Percentiles rank a stretch among this genome's conserved stretches.
Conservation (phyloP, 2,329 filamentous ascomycete genomes). For the Daldinia sp. region DNA sequence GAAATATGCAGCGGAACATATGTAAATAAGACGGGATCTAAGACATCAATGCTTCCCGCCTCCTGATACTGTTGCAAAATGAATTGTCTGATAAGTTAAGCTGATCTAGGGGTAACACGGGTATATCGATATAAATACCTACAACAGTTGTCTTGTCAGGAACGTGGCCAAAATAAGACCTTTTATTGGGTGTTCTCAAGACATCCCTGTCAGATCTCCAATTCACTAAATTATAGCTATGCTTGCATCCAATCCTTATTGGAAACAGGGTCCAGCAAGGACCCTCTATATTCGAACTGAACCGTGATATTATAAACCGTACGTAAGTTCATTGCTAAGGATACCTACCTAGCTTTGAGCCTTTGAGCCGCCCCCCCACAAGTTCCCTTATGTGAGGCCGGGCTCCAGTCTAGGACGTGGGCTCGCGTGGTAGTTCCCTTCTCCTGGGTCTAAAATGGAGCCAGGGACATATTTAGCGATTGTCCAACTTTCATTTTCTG, state of each 20-base stretch:
- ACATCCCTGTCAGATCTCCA: constrained; percentile 36
- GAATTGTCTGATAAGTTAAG: constrained; percentile 9
- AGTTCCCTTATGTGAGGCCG: constrained; percentile 33
- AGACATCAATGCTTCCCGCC: constrained; percentile 1
- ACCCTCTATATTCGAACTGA: constrained; percentile 31
- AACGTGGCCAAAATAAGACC: constrained; percentile 29
- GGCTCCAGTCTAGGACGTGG: constrained; percentile 30
- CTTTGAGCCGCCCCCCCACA: constrained; percentile 36
- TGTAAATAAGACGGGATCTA: constrained; percentile 5
- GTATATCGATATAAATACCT: constrained; percentile 26
- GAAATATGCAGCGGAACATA: constrained; percentile 13
- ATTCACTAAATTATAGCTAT: constrained; percentile 27
- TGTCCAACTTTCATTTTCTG: constrained; percentile 42
- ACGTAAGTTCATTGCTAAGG: constrained; percentile 14
- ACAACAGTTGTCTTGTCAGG: constrained; percentile 13
- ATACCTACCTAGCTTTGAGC: constrained; percentile 21
- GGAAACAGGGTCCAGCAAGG: constrained; percentile 18
- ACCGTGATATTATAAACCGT: constrained; percentile 23
- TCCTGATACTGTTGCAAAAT: constrained; percentile 1
- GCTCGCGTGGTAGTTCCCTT: constrained; percentile 21
- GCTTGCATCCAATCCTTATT: constrained; percentile 30
- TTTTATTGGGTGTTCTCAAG: constrained; percentile 27
- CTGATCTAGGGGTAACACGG: constrained; percentile 14
- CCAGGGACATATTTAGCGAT: constrained; percentile 42
- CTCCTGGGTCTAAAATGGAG: constrained; percentile 43